Evolutionary conservation across 2,329 filamentous ascomycete species (phyloP), one percentile per base, ranked within the genome.

Genomic region (Emmonsiellopsis sp.): DNA sequence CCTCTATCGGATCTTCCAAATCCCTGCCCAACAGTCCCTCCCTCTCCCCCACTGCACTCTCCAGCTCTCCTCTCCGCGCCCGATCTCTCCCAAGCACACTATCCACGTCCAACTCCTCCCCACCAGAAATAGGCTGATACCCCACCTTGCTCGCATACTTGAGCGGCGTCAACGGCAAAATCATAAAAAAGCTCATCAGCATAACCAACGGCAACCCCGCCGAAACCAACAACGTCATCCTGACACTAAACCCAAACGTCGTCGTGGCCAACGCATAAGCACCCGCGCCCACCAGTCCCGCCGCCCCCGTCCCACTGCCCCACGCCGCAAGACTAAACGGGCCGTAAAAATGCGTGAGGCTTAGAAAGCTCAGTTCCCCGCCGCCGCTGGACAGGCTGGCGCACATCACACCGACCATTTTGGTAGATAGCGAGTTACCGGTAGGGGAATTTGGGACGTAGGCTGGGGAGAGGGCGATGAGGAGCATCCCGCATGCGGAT

Each of bases 261-360:
- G 87, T 91, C 1, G 92, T 97, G 55, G 93, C 79, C 47, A 92
- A 65, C 7, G 94, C 88, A 70, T 97, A 98, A 11, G 92, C 77
- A 0, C 90, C 90, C 0, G 92, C 89, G 5, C 93, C 93, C 0
- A 92, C 77, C 54, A 98, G 70, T 0, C 92, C 92, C 0, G 92
- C 92, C 0, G 87, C 92, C 1, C 92, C 92, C 0, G 92, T 96
- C 0, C 92, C 92, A 58, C 87, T 92, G 0, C 89, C 87, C 93
- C 93, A 98, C 37, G 89, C 85, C 0, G 91, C 91, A 15, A 97
- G 78, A 61, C 89, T 89, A 70, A 88, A 85, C 7, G 83, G 84
- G 0, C 92, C 93, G 64, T 97, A 97, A 73, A 87, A 96, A 67
- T 97, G 92, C 11, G 92, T 95, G 63, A 98, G 72, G 1, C 89